Evolutionary conservation across 257 asterid genomes (phyloP), one percentile per base, ranked within the genome.

Genomic region (Anisodus acutangulus): DNA sequence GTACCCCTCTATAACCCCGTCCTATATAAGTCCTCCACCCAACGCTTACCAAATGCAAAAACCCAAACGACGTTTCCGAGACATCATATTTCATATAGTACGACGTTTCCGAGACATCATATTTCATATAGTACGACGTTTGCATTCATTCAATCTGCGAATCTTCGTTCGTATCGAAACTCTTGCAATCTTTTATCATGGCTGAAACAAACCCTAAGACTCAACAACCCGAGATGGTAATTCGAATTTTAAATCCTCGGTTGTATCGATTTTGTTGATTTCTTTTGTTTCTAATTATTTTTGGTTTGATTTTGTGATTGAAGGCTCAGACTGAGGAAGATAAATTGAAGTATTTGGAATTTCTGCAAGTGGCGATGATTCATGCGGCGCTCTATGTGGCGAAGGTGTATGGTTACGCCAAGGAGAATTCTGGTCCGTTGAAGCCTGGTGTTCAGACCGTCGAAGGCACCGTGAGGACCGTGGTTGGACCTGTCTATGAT

Each of bases 371-470:
- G 3, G 92, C 92, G 35, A 84, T 90, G 2, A 57, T 95, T 4
- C 97, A 91, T 43, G 91, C 93, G 43, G 74, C 91, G 80, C 47
- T 94, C 83, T 89, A 68, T 87, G 90, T 93, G 22, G 92, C 93
- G 13, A 94, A 88, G 81, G 86, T 93, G 53, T 94, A 95, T 89
- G 83, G 51, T 78, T 93, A 87, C 85, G 97, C 98, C 22, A 94
- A 93, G 92, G 95, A 93, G 82, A 94, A 91, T 39, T 92, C 98
- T 1, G 99, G 99, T 22, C 98, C 98, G 5, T 87, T 95, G 87
- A 94, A 94, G 89, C 93, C 97, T 82, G 89, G 99, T 7, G 96
- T 95, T 57, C 87, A 92, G 83, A 85, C 94, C 81, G 94, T 94
- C 6, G 99, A 95, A 92, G 96, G 93, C 83, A 94, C 97, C 39